These are phyloP conservation scores for Dothistroma pini DNA, from an alignment of 2,329 filamentous ascomycete genomes.

Conservation along the genomic window DNA sequence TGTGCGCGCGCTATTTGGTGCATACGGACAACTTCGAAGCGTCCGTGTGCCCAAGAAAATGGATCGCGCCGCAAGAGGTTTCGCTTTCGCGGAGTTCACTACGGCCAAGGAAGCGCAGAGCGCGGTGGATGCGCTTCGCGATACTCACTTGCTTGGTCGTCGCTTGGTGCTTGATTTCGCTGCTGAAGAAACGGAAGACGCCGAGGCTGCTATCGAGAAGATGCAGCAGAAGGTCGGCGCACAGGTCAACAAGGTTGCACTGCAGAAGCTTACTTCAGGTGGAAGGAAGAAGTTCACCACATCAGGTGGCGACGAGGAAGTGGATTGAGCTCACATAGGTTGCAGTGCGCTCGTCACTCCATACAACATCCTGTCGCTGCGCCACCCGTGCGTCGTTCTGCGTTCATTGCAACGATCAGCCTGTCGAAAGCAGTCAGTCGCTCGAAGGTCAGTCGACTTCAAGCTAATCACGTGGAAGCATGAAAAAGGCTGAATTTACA, in stretches of 20 bases:
- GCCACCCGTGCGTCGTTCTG: background rate
- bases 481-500: constrained; percentile 1
- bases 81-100: constrained; percentile 95
- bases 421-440: background rate
- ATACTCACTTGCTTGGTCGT: constrained; percentile 89
- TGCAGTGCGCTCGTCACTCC: background rate
- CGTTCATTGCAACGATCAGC: background rate
- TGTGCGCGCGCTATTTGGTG: constrained; percentile 75
- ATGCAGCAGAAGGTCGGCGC: constrained; percentile 95
- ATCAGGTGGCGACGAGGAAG: constrained; percentile 22
- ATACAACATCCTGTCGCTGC: background rate
- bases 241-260: constrained; percentile 84
- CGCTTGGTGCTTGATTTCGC: constrained; percentile 89
- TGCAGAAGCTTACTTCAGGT: constrained; percentile 80
- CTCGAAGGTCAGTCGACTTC: background rate
- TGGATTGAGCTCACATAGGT: constrained; percentile 17
- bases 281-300: constrained; percentile 77
- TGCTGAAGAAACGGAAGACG: constrained; percentile 80
- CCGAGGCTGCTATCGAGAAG: constrained; percentile 92
- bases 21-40: constrained; percentile 87
- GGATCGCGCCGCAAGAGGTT: constrained; percentile 81
- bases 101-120: constrained; percentile 85
- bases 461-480: background rate
- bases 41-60: constrained; percentile 96
- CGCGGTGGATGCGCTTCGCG: constrained; percentile 83